A percentile compares a stretch with the other conserved stretches of the same genome.
phyloP scores from a whole-genome alignment of 768 basidiomycete species.

The Suillus decipiens region DNA sequence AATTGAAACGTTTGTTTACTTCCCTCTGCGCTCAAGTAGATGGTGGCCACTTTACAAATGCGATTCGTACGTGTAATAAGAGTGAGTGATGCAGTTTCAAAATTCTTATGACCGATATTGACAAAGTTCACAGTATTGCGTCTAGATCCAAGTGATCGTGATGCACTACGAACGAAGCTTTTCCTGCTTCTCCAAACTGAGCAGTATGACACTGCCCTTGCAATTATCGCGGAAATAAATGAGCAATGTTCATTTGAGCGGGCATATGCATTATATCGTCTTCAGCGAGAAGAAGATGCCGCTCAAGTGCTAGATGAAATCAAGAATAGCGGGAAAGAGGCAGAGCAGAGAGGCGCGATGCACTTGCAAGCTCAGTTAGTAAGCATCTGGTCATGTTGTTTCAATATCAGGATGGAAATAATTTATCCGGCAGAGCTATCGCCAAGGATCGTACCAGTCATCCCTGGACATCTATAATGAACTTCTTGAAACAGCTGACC shows the following conservation, averaged over 20 bases:
- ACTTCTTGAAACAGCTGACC: constrained; percentile 75
- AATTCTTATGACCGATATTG: constrained; percentile 21
- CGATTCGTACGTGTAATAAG: constrained; percentile 91
- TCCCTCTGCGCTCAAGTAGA: constrained; percentile 88
- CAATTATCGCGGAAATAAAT: constrained; percentile 44
- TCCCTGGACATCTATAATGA: constrained; percentile 81
- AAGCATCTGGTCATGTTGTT: constrained; percentile 32
- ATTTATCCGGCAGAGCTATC: constrained; percentile 59
- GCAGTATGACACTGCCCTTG: constrained; percentile 70
- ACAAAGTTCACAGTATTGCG: constrained; percentile 57
- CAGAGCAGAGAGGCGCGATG: constrained; percentile 58
- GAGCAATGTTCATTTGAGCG: constrained; percentile 56
- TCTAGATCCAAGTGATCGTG: constrained; percentile 63
- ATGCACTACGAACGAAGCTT: constrained; percentile 82
- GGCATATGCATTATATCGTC: constrained; percentile 82
- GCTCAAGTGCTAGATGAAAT: constrained; percentile 48
- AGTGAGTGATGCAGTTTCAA: constrained; percentile 49
- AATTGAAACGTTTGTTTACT: constrained; percentile 58
- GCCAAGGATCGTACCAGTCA: constrained; percentile 70
- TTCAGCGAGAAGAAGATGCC: constrained; percentile 78
- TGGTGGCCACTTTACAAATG: constrained; percentile 83
- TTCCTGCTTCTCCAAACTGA: constrained; percentile 88
- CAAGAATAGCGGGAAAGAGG: constrained; percentile 40
- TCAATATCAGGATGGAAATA: constrained; percentile 21
- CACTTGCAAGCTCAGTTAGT: constrained; percentile 92